Evolutionary conservation across 2,329 filamentous ascomycete genomes (phyloP).

Genomic region (Stenocarpella maydis): DNA sequence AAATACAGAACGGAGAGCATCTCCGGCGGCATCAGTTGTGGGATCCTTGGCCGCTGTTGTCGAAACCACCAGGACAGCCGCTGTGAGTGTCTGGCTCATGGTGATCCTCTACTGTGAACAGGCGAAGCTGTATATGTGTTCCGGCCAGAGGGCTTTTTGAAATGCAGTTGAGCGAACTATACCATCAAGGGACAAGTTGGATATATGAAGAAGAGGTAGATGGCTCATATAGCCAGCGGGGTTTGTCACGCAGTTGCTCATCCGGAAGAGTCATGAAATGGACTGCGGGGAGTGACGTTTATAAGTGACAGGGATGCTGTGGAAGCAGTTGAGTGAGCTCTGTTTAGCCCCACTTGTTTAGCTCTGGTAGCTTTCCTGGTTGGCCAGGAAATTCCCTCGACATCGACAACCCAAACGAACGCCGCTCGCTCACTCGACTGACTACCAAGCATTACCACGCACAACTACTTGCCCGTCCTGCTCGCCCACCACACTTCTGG

Average conservation of each 20-base stretch:
- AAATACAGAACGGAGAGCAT: slow-evolving; percentile 74
- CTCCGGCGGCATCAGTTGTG: slow-evolving; percentile 77
- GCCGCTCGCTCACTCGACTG: background rate
- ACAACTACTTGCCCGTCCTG: background rate
- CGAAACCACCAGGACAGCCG: slow-evolving; percentile 85
- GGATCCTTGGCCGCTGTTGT: slow-evolving; percentile 86
- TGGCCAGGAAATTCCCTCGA: slow-evolving; percentile 29
- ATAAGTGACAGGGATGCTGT: slow-evolving; percentile 12
- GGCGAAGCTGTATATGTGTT: background rate
- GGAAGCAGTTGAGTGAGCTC: background rate
- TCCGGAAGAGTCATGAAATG: background rate
- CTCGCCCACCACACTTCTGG: background rate
- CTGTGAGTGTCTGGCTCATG: slow-evolving; percentile 60
- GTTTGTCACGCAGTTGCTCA: background rate
- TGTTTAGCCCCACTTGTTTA: slow-evolving; percentile 5
- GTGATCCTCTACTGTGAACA: background rate
- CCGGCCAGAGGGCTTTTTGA: background rate
- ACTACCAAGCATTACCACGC: background rate
- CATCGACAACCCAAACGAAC: too few species aligned
- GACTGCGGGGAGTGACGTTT: slow-evolving; percentile 17
- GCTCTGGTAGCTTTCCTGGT: slow-evolving; percentile 5
- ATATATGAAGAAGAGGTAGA: too few species aligned
- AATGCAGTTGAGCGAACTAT: background rate
- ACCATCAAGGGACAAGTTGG: background rate
- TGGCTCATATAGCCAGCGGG: background rate